Base-by-base conservation (phyloP, 1,139 yeast species). In the Geotrichum carabidarum region DNA sequence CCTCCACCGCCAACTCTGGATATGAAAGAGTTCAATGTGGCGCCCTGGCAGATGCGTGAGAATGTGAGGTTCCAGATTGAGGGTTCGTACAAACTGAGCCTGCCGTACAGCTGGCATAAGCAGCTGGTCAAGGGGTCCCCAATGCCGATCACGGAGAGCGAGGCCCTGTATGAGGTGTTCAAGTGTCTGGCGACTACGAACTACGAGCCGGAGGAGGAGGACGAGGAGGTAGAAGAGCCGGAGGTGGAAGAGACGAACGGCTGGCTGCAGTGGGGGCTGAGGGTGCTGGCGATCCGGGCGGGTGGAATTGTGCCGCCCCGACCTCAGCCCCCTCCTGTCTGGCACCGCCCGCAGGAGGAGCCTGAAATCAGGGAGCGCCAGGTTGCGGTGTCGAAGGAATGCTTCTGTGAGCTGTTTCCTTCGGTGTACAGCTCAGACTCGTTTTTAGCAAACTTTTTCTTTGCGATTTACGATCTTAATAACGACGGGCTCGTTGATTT, bases 141-240 rank as follows among this genome's bases (percentile, higher is more conserved):
- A 22, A 48, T 61, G 57, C 52, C 57, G 7, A 40, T 57, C 12
- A 55, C 60, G 12, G 67, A 65, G 31, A 56, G 65, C 9, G 64
- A 59, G 40, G 65, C 66, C 6, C 56, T 65, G 30, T 62, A 60
- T 43, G 64, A 62, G 18, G 67, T 65, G 54, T 66, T 63, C 54
- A 54, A 54, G 38, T 57, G 61, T 18, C 58, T 66, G 18, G 61
- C 59, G 5, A 63, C 62, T 40, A 46, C 48, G 17, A 42, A 12
- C 8, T 15, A 15, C 44, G 17, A 12, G 8, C 27, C 44, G 8
- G 44, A 40, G 30, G 31, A 15, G 8, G 31, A 22, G n/a, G 44
- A 18, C 31, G 44, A 40, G 17, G 27, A 18, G 9, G 44, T 6
- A 4, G 27, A 22, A 22, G 27, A 22, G 27, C 27, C 27, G 27